Conservation (phyloP, 768 basidiomycete genomes). For the Psilocybe sp. region DNA sequence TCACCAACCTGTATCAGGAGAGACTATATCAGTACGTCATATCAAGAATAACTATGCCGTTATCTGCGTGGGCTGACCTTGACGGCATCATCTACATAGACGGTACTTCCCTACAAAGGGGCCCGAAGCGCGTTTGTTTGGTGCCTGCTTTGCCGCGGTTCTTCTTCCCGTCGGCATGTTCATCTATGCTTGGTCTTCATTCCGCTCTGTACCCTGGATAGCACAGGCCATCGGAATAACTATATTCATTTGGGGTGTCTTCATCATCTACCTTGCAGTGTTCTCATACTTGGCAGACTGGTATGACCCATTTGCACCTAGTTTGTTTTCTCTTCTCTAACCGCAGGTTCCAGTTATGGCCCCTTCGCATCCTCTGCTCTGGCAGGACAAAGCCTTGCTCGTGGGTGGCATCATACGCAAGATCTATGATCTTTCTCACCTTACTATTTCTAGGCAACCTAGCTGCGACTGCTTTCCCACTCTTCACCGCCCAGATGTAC, state of each 20-base stretch:
- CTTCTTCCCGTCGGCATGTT: conserved; percentile 62
- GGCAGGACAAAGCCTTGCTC: conserved; percentile 62
- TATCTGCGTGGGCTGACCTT: background rate
- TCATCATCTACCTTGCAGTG: conserved; percentile 55
- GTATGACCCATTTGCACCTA: conserved; percentile 27
- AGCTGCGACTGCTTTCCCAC: conserved; percentile 50
- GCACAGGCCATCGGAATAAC: conserved; percentile 52
- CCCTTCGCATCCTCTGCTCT: conserved; percentile 68
- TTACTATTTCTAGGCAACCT: conserved; percentile 40
- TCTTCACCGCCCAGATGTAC: conserved; percentile 65
- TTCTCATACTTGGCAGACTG: conserved; percentile 67
- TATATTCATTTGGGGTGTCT: conserved; percentile 47
- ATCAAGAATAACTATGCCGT: background rate
- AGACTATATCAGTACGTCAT: conserved; percentile 43
- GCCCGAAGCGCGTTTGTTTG: conserved; percentile 60
- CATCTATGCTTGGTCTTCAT: conserved; percentile 71
- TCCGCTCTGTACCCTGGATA: conserved; percentile 56
- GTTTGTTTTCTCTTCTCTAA: background rate
- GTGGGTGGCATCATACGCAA: conserved; percentile 28
- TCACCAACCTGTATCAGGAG: conserved; percentile 46
- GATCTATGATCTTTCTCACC: background rate
- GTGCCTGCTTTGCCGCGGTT: conserved; percentile 51
- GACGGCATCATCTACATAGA: conserved; percentile 16
- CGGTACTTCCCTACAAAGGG: conserved; percentile 31
- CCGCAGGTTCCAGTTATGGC: conserved; percentile 36